A percentile compares a stretch with the other conserved stretches of the same genome.
These are phyloP conservation scores for Pestalotiopsis fici DNA, from an alignment of 2,329 filamentous ascomycete species.

Conservation along the genomic window DNA sequence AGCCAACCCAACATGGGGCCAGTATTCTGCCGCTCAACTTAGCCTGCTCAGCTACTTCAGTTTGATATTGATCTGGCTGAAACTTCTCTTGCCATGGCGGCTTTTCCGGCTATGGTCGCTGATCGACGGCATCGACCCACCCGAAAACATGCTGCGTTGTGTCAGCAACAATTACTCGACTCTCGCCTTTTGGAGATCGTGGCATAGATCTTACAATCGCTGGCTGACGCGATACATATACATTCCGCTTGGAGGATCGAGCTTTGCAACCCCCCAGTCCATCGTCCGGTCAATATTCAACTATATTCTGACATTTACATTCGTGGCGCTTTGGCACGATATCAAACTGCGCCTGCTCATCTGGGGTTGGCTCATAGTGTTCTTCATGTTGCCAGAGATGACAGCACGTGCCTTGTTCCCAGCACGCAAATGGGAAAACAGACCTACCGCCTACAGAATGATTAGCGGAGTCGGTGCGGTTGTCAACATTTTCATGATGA, in stretches of 20 bases:
- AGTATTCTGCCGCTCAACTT: slow-evolving; percentile 85
- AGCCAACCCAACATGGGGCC: slow-evolving; percentile 73
- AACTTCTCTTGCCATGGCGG: slow-evolving; percentile 95
- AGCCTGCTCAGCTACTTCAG: slow-evolving; percentile 94
- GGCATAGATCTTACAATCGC: slow-evolving; percentile 94
- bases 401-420: slow-evolving; percentile 74
- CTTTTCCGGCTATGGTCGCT: slow-evolving; percentile 97
- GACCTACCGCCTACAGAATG: slow-evolving; percentile 74
- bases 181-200: slow-evolving; percentile 89
- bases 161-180: slow-evolving; percentile 94
- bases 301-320: slow-evolving; percentile 87
- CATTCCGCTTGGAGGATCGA: slow-evolving; percentile 79
- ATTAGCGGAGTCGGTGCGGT: slow-evolving; percentile 81
- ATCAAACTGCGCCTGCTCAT: slow-evolving; percentile 87
- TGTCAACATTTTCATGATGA: slow-evolving; percentile 90
- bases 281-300: slow-evolving; percentile 67
- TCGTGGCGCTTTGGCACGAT: slow-evolving; percentile 97
- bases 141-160: slow-evolving; percentile 98
- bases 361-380: slow-evolving; percentile 95
- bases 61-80: slow-evolving; percentile 96
- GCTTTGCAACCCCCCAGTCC: slow-evolving; percentile 44
- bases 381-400: slow-evolving; percentile 92
- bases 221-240: slow-evolving; percentile 96
- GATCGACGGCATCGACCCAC: slow-evolving; percentile 87
- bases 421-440: slow-evolving; percentile 65